Percentiles rank a stretch among this genome's conserved stretches.
Conservation (phyloP, 2,329 filamentous ascomycete species). For the Fusarium staphyleae region DNA sequence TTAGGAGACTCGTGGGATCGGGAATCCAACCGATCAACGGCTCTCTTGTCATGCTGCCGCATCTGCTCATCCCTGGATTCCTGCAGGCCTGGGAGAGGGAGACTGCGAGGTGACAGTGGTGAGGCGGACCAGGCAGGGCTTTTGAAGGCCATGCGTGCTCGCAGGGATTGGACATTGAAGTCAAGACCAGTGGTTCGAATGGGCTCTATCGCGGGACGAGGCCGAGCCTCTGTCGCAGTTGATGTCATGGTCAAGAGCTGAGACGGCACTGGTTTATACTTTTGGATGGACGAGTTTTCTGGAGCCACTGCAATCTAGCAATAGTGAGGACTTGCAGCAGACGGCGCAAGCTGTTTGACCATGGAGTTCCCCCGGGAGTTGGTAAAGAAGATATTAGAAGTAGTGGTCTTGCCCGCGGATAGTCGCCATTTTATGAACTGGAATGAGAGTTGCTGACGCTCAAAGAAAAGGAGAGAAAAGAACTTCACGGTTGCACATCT, state of each 20-base stretch:
- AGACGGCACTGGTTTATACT: not conserved
- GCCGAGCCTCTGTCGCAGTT: conserved; percentile 22
- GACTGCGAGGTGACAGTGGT: conserved; percentile 31
- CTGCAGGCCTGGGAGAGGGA: conserved; percentile 25
- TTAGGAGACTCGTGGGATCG: conserved; percentile 12
- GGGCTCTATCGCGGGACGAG: conserved; percentile 34
- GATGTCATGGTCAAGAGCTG: conserved; percentile 23
- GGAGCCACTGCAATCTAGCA: not conserved
- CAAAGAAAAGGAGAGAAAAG: conserved; percentile 24
- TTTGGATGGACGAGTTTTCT: not conserved
- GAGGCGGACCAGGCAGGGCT: conserved; percentile 34
- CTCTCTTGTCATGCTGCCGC: conserved; percentile 28
- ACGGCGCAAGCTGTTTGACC: not conserved
- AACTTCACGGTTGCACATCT: conserved; percentile 12
- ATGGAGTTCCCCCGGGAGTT: not conserved
- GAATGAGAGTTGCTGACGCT: conserved; percentile 32
- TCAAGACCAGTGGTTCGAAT: conserved; percentile 33
- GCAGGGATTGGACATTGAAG: conserved; percentile 16
- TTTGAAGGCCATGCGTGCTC: conserved; percentile 26
- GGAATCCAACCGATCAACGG: conserved; percentile 20
- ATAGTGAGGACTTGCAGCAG: not conserved
- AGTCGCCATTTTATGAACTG: conserved; percentile 23
- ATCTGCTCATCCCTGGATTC: conserved; percentile 28
- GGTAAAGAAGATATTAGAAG: not conserved
- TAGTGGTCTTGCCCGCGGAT: conserved; percentile 1